Evolutionary conservation across 371 early-diverging fungal genomes (phyloP).

Genomic region (Coemansia sp.): DNA sequence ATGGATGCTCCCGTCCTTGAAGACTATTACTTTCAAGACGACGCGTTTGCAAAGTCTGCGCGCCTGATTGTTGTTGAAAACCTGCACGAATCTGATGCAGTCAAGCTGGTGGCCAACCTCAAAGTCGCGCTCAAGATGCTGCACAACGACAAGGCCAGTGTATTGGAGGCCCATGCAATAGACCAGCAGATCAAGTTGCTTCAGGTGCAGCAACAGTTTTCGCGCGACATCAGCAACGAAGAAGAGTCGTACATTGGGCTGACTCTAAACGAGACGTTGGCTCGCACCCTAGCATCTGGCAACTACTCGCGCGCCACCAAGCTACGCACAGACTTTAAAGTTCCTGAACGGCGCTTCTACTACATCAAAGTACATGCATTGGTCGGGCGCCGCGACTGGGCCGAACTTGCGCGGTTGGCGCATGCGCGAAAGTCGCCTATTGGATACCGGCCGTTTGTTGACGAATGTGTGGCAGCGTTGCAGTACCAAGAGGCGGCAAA

Average conservation of each 20-base stretch:
- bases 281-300: slow-evolving; percentile 72
- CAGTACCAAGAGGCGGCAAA: slow-evolving; percentile 77
- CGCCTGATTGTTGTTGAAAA: slow-evolving; percentile 52
- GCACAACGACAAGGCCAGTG: slow-evolving; percentile 66
- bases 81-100: slow-evolving; percentile 17
- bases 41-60: slow-evolving; percentile 74
- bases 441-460: slow-evolving; percentile 83
- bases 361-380: slow-evolving; percentile 83
- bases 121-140: slow-evolving; percentile 69
- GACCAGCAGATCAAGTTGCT: slow-evolving; percentile 76
- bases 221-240: slow-evolving; percentile 61
- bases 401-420: slow-evolving; percentile 77
- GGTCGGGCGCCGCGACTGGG: slow-evolving; percentile 84
- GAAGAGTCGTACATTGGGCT: slow-evolving; percentile 66
- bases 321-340: slow-evolving; percentile 76
- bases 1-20: slow-evolving; percentile 76
- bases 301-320: slow-evolving; percentile 72
- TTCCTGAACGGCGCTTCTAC: slow-evolving; percentile 88
- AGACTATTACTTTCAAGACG: slow-evolving; percentile 95
- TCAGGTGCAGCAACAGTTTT: slow-evolving; percentile 69
- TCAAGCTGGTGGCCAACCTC: slow-evolving; percentile 58
- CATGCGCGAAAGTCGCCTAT: slow-evolving; percentile 80
- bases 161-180: slow-evolving; percentile 72
- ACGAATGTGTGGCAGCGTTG: slow-evolving; percentile 74
- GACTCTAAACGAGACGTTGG: slow-evolving; percentile 82